Percentiles rank a stretch among this genome's conserved stretches.
Evolutionary conservation across 108 stramenopile species (phyloP).

Genomic region (Aurantiochytrium sp.): DNA sequence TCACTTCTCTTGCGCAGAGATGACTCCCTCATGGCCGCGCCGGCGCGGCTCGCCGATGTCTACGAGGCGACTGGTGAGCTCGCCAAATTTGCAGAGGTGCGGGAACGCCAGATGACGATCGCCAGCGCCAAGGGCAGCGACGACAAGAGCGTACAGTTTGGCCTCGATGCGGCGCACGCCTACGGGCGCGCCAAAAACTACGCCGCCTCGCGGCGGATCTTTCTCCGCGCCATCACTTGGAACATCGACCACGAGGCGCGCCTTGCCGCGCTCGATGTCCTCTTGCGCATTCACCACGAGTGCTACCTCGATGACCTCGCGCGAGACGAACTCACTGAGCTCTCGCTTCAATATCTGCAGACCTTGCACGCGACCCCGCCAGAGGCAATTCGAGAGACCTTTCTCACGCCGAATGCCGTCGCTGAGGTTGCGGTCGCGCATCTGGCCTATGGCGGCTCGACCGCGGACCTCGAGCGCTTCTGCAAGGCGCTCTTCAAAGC

Average conservation of each 20-base stretch:
- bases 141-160: neutral
- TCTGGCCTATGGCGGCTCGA: neutral
- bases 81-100: neutral
- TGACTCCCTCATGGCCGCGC: neutral
- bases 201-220: neutral
- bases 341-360: neutral
- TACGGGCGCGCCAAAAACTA: neutral
- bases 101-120: neutral
- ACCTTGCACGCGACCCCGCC: neutral
- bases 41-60: neutral
- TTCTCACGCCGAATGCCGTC: neutral
- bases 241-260: neutral
- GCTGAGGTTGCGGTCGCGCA: neutral
- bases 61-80: slow-evolving; percentile 20
- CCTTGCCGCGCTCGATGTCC: neutral
- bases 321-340: neutral
- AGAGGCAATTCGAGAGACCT: neutral
- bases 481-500: neutral
- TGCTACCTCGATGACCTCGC: neutral
- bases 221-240: neutral
- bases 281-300: neutral
- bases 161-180: neutral
- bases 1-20: neutral
- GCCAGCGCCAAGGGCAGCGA: neutral
- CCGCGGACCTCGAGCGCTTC: neutral